These are phyloP conservation scores for Malassezia cuniculi DNA, from an alignment of 1,284 basidiomycete species.

Conservation along the genomic window DNA sequence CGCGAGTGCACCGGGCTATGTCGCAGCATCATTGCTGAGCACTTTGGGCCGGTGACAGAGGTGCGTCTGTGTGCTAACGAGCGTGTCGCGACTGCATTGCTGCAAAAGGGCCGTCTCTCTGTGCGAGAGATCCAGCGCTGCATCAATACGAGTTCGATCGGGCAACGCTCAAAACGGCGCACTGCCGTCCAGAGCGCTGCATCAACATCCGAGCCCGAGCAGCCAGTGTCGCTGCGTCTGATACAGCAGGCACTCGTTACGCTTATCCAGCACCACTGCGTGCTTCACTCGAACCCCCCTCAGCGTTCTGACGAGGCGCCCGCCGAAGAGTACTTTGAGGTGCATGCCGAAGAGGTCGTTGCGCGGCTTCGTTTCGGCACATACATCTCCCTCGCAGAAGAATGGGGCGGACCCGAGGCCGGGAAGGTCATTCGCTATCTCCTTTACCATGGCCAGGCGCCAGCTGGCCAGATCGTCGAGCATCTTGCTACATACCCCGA, in stretches of 20 bases:
- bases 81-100: conserved; percentile 64
- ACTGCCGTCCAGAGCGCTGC: no score
- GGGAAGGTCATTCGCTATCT: conserved; percentile 48
- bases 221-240: conserved; percentile 53
- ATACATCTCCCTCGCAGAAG: conserved; percentile 66
- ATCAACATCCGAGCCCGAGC: conserved; percentile 33
- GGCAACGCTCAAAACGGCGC: no score
- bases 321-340: conserved; percentile 45
- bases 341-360: conserved; percentile 45
- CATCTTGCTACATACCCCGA: conserved; percentile 48
- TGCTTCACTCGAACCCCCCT: conserved; percentile 32
- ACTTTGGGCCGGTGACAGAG: conserved; percentile 65
- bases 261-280: conserved; percentile 73
- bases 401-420: conserved; percentile 54
- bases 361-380: conserved; percentile 41
- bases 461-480: conserved; percentile 58
- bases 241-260: conserved; percentile 64
- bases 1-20: conserved; percentile 51
- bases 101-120: conserved; percentile 69
- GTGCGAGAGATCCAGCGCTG: conserved; percentile 48
- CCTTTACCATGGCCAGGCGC: conserved; percentile 73
- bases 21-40: conserved; percentile 59
- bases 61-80: conserved; percentile 48
- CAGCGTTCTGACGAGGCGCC: conserved; percentile 20
- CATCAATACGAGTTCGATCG: conserved; percentile 17